These are phyloP conservation scores for Ilyonectria mors-panacis DNA, from an alignment of 2,329 filamentous ascomycete genomes.

Conservation along the genomic window DNA sequence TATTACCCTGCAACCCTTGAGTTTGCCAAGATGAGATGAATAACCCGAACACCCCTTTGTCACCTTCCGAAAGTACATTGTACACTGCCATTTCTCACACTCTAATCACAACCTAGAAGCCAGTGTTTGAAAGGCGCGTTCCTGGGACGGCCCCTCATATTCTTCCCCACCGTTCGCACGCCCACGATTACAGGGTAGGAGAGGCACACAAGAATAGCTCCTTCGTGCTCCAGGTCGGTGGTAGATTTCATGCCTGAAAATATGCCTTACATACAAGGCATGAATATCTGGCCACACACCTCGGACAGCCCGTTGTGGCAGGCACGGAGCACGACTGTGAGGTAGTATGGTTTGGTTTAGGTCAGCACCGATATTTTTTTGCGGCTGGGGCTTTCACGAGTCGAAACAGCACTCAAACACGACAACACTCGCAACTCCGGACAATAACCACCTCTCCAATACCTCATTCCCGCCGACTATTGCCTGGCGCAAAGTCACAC, in stretches of 20 bases:
- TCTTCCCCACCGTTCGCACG: slow-evolving; percentile 12
- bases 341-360: slow-evolving; percentile 34
- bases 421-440: slow-evolving; percentile 40
- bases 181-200: background rate
- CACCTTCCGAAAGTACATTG: background rate
- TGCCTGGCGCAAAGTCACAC: slow-evolving; percentile 59
- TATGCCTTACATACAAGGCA: slow-evolving; percentile 24
- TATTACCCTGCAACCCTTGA: background rate
- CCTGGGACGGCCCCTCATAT: slow-evolving; percentile 2
- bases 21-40: background rate
- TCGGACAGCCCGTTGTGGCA: background rate
- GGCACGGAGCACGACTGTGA: background rate
- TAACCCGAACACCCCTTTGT: background rate
- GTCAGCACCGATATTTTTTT: slow-evolving; percentile 47
- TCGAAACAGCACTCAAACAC: slow-evolving; percentile 34
- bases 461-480: slow-evolving; percentile 41
- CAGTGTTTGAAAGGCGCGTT: slow-evolving; percentile 1
- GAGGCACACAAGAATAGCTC: background rate
- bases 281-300: slow-evolving; percentile 15
- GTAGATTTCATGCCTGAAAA: slow-evolving; percentile 14
- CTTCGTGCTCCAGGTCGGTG: background rate
- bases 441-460: slow-evolving; percentile 35
- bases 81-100: background rate
- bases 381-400: slow-evolving; percentile 40
- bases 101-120: background rate